Base-by-base conservation (phyloP, 768 basidiomycete species). In the Neoboletus magnificus region DNA sequence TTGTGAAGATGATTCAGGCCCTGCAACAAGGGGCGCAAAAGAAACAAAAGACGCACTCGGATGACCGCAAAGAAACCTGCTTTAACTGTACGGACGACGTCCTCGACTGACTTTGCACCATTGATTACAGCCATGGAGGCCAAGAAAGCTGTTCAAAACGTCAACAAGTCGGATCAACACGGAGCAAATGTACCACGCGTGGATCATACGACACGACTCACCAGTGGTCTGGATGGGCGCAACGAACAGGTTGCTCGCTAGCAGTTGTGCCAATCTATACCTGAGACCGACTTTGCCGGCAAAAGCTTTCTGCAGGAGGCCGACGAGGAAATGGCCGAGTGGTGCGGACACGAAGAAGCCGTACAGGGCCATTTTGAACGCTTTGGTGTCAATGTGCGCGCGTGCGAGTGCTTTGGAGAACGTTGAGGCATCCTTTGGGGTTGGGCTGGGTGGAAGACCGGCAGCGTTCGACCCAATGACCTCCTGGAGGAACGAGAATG, bases 271-370 rank as follows among this genome's bases (percentile, higher is more conserved):
- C 46, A 93, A 61, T 73, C 82, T 87, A 46, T 84, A 83, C 23
- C 76, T 74, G 37, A 82, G 70, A 16, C 84, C 79, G 20, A 83
- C 84, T 73, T 79, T 87, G 37, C 92, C 91, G 0, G 83, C 82
- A 65, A 95, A 94, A 15, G 79, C 79, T 63, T 79, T 86, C 71
- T 93, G 91, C 55, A 94, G 72, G 39, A 77, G 62, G 51, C 86
- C 84, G 20, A 91, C 81, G 57, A 93, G 83, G 68, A 79, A 71
- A 66, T 95, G 93, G 40, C 84, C 79, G 30, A 95, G 68, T 0
- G 93, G 93, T 7, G 91, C 93, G 13, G 91, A 91, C 39, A 95
- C 79, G 61, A 88, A 77, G 74, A 89, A 84, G 56, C 93, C 93
- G 66, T 92, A 93, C 22, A 87, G 48, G 1, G 83, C 88, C 86